phyloP scores from a whole-genome alignment of 306 rosid genomes.

The Spatholobus suberectus region DNA sequence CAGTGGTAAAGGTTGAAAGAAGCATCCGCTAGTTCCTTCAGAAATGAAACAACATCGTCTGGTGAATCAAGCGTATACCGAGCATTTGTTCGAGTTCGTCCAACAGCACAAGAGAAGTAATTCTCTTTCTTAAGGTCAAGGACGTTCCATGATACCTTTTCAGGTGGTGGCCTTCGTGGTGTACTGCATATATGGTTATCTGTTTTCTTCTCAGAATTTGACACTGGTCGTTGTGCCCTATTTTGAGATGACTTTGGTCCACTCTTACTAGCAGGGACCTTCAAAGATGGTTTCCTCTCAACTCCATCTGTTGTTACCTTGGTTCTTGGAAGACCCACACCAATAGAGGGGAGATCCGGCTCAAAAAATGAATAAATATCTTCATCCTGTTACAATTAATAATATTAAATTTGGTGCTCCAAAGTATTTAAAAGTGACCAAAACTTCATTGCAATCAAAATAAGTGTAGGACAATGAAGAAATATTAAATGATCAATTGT shows the following conservation, averaged over 20 bases:
- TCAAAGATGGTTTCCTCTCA: constrained; percentile 60
- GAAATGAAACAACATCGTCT: constrained; percentile 71
- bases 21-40: constrained; percentile 61
- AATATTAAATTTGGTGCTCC: constrained; percentile 7
- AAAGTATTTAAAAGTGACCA: neutral
- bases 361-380: constrained; percentile 87
- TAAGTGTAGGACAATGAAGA: neutral
- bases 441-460: neutral
- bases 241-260: constrained; percentile 58
- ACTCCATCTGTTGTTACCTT: constrained; percentile 55
- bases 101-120: constrained; percentile 87
- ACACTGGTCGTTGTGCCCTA: constrained; percentile 42
- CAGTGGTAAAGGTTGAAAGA: constrained; percentile 3
- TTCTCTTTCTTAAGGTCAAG: constrained; percentile 86
- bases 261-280: constrained; percentile 49
- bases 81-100: constrained; percentile 70
- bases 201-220: constrained; percentile 59
- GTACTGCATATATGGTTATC: constrained; percentile 49
- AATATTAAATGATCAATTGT: neutral
- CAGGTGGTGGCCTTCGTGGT: constrained; percentile 55
- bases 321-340: constrained; percentile 48
- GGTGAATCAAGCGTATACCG: constrained; percentile 66
- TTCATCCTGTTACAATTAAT: constrained; percentile 68
- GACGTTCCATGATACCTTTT: constrained; percentile 76
- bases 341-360: constrained; percentile 72